Base-by-base conservation (phyloP, 495 filamentous ascomycete genomes). In the Podospora pseudoanserina region DNA sequence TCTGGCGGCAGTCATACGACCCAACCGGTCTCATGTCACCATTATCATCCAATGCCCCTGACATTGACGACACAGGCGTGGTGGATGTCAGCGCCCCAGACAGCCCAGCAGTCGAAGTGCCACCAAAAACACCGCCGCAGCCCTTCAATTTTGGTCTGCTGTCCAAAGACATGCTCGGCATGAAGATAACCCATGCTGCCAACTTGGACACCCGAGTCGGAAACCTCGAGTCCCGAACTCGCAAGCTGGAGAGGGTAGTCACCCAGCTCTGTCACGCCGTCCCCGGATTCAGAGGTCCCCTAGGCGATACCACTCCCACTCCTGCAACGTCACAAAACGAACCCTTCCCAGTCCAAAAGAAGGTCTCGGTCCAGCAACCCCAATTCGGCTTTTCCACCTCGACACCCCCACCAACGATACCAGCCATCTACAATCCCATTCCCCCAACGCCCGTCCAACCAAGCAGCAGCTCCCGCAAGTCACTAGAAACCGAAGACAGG, bases 1-100 rank as follows among this genome's bases (percentile, higher is more conserved):
- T 83, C 68, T 86, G 85, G 85, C 79, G 85, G 56, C 82, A 84
- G 72, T 85, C 83, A 26, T 85, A 83, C 67, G 79, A 81, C 34
- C 77, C 77, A 63, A 44, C 30, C 9, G 78, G 77, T 1, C 75
- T 81, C 58, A 69, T 82, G 65, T 86, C 85, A 6, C 80, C 83
- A 16, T 70, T 84, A 60, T 81, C 82, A 28, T 84, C 82, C 4
- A 81, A 80, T 23, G 75, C 77, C 9, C 79, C 70, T 7, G 76
- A 79, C 58, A 67, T 75, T 16, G 82, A 83, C 27, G 80, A 82
- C 27, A 72, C 74, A 7, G 77, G 67, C 55, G 65, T 74, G n/a
- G 67, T 69, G 4, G 80, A 82, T 20, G 61, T 70, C 23, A 76
- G 79, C 27, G 70, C 68, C 2, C 77, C 76, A 13, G 75, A 73